Conservation (phyloP, 2,329 filamentous ascomycete species). For the Cordyceps pruinosa region DNA sequence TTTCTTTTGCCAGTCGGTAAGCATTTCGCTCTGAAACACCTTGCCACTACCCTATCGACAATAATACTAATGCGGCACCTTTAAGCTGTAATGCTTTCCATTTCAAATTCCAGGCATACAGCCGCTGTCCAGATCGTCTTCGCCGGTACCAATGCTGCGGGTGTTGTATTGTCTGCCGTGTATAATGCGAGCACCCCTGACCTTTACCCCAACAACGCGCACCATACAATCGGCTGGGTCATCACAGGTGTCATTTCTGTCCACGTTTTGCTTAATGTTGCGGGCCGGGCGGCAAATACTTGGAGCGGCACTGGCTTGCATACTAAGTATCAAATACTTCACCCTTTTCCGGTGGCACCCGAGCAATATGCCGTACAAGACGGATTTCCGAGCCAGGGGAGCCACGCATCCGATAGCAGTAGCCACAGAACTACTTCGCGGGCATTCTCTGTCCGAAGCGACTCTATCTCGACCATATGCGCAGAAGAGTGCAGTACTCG, state of each 20-base stretch:
- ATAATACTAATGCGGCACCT: constrained; percentile 7
- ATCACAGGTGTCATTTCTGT: constrained; percentile 63
- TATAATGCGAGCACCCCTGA: constrained; percentile 81
- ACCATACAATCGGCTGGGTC: constrained; percentile 83
- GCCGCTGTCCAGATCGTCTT: constrained; percentile 64
- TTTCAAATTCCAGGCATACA: constrained; percentile 69
- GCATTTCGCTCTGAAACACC: constrained; percentile 19
- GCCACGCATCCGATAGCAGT: constrained; percentile 61
- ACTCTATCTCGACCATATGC: constrained; percentile 52
- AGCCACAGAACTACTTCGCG: constrained; percentile 67
- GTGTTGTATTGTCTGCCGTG: constrained; percentile 56
- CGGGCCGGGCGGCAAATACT: constrained; percentile 51
- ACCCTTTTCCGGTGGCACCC: not conserved
- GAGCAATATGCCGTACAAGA: not conserved
- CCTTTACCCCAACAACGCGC: constrained; percentile 79
- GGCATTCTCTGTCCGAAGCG: constrained; percentile 59
- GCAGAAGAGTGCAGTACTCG: constrained; percentile 38
- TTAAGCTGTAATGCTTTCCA: constrained; percentile 75
- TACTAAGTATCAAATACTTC: constrained; percentile 4
- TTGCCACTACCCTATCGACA: not conserved
- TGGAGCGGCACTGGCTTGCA: constrained; percentile 9
- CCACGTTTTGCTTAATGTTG: constrained; percentile 62
- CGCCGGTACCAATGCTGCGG: constrained; percentile 54
- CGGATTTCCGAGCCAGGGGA: not conserved
- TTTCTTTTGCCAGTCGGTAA: constrained; percentile 65